These are phyloP conservation scores for Penicillium polonicum DNA, from an alignment of 2,329 filamentous ascomycete species.

Conservation along the genomic window DNA sequence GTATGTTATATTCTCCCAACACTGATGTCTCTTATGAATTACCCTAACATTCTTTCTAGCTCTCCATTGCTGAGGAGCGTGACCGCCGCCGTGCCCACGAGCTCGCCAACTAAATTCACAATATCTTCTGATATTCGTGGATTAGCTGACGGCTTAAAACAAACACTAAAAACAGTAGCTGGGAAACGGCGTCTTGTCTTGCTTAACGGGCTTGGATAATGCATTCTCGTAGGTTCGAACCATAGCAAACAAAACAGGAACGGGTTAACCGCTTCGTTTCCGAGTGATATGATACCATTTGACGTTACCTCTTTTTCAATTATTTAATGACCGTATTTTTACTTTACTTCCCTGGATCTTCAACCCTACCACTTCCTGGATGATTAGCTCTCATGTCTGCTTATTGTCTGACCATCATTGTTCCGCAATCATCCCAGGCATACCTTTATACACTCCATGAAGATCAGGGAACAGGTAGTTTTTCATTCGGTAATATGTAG, in stretches of 20 bases:
- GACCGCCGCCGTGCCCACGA: slow-evolving; percentile 84
- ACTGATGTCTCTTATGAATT: neutral
- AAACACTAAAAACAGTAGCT: slow-evolving; percentile 33
- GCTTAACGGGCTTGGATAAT: slow-evolving; percentile 36
- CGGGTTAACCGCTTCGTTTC: slow-evolving; percentile 28
- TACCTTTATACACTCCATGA: neutral
- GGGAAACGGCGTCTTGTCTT: slow-evolving; percentile 40
- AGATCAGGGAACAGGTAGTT: neutral
- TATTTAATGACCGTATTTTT: slow-evolving; percentile 28
- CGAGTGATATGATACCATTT: slow-evolving; percentile 36
- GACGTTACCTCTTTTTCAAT: slow-evolving; percentile 27
- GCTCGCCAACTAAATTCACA: slow-evolving; percentile 50
- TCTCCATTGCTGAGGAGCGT: slow-evolving; percentile 97
- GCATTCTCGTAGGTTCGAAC: slow-evolving; percentile 34
- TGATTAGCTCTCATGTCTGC: neutral
- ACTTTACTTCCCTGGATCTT: slow-evolving; percentile 4
- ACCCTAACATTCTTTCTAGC: slow-evolving; percentile 49
- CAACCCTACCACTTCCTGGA: neutral
- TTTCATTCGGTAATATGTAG: neutral
- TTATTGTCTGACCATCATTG: neutral
- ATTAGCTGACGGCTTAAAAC: slow-evolving; percentile 23
- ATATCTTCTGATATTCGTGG: slow-evolving; percentile 24
- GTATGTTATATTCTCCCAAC: slow-evolving; percentile 37
- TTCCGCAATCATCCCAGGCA: neutral
- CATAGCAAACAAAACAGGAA: slow-evolving; percentile 35